These are phyloP conservation scores for Phyllostachys edulis DNA, from an alignment of 176 grass and related monocot genomes.

Conservation along the genomic window DNA sequence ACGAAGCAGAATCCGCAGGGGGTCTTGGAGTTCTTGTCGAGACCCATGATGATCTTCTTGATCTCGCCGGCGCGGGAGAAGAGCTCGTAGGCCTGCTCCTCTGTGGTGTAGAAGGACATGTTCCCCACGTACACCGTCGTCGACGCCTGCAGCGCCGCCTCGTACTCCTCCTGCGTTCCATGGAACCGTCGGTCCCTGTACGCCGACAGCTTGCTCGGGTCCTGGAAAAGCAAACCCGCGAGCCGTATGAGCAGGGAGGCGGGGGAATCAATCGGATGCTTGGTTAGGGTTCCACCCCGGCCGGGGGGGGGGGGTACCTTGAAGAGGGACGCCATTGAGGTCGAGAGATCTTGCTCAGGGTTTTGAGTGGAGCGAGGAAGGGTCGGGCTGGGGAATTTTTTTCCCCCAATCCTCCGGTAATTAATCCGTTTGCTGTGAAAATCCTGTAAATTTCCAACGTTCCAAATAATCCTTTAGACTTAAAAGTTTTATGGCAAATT, in stretches of 20 bases:
- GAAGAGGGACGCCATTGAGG: slow-evolving; percentile 81
- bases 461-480: background rate
- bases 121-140: slow-evolving; percentile 89
- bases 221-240: slow-evolving; percentile 37
- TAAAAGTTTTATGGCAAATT: background rate
- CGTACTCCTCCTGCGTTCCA: slow-evolving; percentile 91
- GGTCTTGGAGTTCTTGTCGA: slow-evolving; percentile 93
- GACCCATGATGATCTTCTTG: slow-evolving; percentile 98
- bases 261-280: background rate
- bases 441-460: too few relatives aligned
- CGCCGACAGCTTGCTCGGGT: slow-evolving; percentile 80
- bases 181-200: slow-evolving; percentile 90
- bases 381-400: slow-evolving; percentile 19
- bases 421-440: too few relatives aligned
- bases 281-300: slow-evolving; percentile 31
- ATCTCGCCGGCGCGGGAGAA: slow-evolving; percentile 93
- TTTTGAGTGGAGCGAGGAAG: slow-evolving; percentile 12
- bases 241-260: slow-evolving; percentile 14
- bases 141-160: slow-evolving; percentile 66
- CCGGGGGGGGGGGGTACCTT: slow-evolving; percentile 40
- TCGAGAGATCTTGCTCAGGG: background rate
- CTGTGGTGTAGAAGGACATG: slow-evolving; percentile 98
- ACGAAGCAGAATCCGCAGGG: slow-evolving; percentile 98
- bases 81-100: slow-evolving; percentile 94
- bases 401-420: too few relatives aligned